Evolutionary conservation across 208 protist genomes (phyloP).

Genomic region (Acanthamoeba lenticulata): DNA sequence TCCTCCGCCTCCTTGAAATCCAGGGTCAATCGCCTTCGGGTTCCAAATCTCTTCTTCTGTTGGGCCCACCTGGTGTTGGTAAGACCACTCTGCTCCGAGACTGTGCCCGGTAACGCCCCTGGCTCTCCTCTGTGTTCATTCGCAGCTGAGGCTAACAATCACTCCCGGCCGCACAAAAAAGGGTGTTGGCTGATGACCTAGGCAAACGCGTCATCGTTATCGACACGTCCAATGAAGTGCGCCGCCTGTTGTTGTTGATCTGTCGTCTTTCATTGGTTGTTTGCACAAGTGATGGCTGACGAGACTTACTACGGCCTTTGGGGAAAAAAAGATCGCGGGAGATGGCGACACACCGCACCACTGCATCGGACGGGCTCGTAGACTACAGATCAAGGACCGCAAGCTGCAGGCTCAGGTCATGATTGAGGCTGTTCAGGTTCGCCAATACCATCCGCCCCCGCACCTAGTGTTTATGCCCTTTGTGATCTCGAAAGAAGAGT

Average conservation of each 20-base stretch:
- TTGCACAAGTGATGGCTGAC: no score
- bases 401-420: slow-evolving; percentile 14
- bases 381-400: slow-evolving; percentile 21
- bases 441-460: no score
- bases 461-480: no score
- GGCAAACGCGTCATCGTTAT: slow-evolving; percentile 34
- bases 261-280: background rate
- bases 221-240: slow-evolving; percentile 61
- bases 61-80: slow-evolving; percentile 66
- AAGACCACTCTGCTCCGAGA: slow-evolving; percentile 69
- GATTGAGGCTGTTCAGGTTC: slow-evolving; percentile 55
- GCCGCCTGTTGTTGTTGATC: background rate
- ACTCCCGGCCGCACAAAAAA: background rate
- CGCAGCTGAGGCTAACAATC: background rate
- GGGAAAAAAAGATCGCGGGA: slow-evolving; percentile 64
- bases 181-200: slow-evolving; percentile 47
- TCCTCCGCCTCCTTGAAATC: background rate
- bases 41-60: slow-evolving; percentile 20
- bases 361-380: slow-evolving; percentile 44
- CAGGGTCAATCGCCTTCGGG: background rate
- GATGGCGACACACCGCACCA: slow-evolving; percentile 61
- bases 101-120: background rate
- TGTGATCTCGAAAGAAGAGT: no score
- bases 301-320: background rate
- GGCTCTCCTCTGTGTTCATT: background rate